Evolutionary conservation across 345 rosid genomes (phyloP).

Genomic region (Salix exigua): DNA sequence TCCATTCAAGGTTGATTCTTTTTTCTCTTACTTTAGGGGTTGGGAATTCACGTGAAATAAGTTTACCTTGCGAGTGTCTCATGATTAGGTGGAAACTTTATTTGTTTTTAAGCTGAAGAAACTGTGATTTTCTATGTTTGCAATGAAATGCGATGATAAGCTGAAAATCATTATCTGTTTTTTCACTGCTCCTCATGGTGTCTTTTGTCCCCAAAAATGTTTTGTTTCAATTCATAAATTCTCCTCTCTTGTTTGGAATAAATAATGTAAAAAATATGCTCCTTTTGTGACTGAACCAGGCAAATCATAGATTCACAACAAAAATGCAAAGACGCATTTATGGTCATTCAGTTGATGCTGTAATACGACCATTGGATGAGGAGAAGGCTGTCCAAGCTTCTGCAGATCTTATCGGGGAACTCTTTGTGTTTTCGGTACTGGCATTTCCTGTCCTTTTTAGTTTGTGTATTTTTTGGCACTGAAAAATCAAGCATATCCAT

Average conservation of each 20-base stretch:
- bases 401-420: constrained; percentile 80
- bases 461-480: not conserved
- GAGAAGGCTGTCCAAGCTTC: constrained; percentile 88
- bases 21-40: not conserved
- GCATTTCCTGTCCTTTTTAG: not conserved
- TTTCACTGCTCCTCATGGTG: too few relatives aligned
- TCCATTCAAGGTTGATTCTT: too few relatives aligned
- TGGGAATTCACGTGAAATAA: not conserved
- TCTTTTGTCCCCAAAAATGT: not conserved
- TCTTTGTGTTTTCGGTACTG: constrained; percentile 68
- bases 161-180: too few relatives aligned
- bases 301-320: constrained; percentile 67
- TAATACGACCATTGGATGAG: constrained; percentile 69
- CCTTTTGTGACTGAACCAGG: constrained; percentile 28
- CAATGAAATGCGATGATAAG: too few relatives aligned
- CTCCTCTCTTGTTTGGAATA: not conserved
- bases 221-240: not conserved
- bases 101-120: not conserved
- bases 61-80: not conserved
- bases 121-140: not conserved
- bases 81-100: not conserved
- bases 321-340: constrained; percentile 64
- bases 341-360: constrained; percentile 63
- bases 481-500: not conserved
- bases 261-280: not conserved